Percentiles rank a stretch among this genome's conserved stretches.
phyloP scores from a whole-genome alignment of 2,329 filamentous ascomycete species.

The Fusarium beomiforme region DNA sequence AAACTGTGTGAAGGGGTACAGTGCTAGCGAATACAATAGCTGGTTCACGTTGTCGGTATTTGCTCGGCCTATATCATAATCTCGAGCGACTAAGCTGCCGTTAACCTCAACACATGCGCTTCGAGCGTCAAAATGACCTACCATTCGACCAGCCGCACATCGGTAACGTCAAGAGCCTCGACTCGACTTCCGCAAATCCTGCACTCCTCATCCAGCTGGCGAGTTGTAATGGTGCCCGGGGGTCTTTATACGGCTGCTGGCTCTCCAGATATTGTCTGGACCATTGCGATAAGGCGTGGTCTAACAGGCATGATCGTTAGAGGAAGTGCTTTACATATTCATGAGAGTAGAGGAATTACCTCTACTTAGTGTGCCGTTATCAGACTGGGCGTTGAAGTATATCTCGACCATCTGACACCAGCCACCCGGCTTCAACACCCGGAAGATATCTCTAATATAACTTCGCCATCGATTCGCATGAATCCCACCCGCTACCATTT shows the following conservation, averaged over 20 bases:
- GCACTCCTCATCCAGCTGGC: slow-evolving; percentile 66
- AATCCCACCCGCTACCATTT: slow-evolving; percentile 77
- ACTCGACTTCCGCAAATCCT: slow-evolving; percentile 75
- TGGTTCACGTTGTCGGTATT: slow-evolving; percentile 66
- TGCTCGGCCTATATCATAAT: slow-evolving; percentile 62
- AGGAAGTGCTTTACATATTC: background rate
- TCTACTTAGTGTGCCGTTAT: slow-evolving; percentile 80
- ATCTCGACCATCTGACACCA: slow-evolving; percentile 93
- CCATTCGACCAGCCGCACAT: slow-evolving; percentile 76
- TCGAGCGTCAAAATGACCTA: slow-evolving; percentile 47
- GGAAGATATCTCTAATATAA: slow-evolving; percentile 80
- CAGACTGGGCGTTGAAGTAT: slow-evolving; percentile 85
- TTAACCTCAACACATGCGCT: slow-evolving; percentile 3
- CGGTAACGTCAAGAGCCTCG: slow-evolving; percentile 71
- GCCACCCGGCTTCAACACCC: slow-evolving; percentile 77
- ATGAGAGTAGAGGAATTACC: slow-evolving; percentile 50
- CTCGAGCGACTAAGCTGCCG: slow-evolving; percentile 55
- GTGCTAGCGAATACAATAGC: slow-evolving; percentile 63
- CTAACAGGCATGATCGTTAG: slow-evolving; percentile 47
- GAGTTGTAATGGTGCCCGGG: slow-evolving; percentile 70
- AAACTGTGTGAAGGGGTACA: slow-evolving; percentile 65
- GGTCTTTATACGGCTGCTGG: slow-evolving; percentile 72
- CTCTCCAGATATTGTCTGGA: slow-evolving; percentile 71
- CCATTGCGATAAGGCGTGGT: slow-evolving; percentile 74
- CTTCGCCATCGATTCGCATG: slow-evolving; percentile 75